A percentile compares a stretch with the other conserved stretches of the same genome.
Evolutionary conservation across 2,329 filamentous ascomycete species (phyloP).

Genomic region (Xylaria sp.): DNA sequence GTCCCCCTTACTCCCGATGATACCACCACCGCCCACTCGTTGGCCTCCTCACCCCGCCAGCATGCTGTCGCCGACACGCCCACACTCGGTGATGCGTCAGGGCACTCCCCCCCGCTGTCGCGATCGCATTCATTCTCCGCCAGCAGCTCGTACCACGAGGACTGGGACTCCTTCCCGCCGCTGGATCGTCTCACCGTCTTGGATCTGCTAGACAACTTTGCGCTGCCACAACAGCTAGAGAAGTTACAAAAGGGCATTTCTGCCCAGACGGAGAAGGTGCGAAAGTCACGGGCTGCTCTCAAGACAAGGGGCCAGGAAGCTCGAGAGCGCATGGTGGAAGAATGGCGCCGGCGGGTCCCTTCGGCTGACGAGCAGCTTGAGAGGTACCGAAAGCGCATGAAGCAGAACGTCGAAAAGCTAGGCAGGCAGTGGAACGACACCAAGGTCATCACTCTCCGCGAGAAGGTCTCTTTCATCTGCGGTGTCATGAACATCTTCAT

Average conservation of each 20-base stretch:
- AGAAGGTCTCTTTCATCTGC: slow-evolving; percentile 96
- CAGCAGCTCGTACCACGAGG: slow-evolving; percentile 85
- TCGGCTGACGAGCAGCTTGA: slow-evolving; percentile 92
- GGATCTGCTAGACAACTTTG: slow-evolving; percentile 93
- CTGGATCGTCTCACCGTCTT: slow-evolving; percentile 91
- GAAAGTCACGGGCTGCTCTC: slow-evolving; percentile 81
- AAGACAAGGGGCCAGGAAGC: slow-evolving; percentile 80
- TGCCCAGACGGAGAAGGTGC: slow-evolving; percentile 85
- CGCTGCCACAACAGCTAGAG: slow-evolving; percentile 88
- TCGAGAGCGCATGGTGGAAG: slow-evolving; percentile 89
- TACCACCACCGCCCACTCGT: slow-evolving; percentile 54
- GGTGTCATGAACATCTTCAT: slow-evolving; percentile 98
- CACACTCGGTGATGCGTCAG: slow-evolving; percentile 57
- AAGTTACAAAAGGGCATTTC: slow-evolving; percentile 86
- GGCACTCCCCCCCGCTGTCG: slow-evolving; percentile 69
- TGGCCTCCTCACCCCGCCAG: slow-evolving; percentile 56
- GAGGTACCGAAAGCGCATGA: slow-evolving; percentile 89
- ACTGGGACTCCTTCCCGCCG: slow-evolving; percentile 87
- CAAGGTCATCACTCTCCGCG: slow-evolving; percentile 84
- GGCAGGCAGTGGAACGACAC: slow-evolving; percentile 88
- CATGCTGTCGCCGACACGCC: slow-evolving; percentile 60
- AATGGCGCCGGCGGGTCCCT: slow-evolving; percentile 88
- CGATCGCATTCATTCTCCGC: slow-evolving; percentile 84
- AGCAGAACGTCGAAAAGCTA: slow-evolving; percentile 85
- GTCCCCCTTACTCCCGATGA: slow-evolving; percentile 55